Evolutionary conservation across 179 eudicot species (phyloP).

Genomic region (Monotropa hypopitys): DNA sequence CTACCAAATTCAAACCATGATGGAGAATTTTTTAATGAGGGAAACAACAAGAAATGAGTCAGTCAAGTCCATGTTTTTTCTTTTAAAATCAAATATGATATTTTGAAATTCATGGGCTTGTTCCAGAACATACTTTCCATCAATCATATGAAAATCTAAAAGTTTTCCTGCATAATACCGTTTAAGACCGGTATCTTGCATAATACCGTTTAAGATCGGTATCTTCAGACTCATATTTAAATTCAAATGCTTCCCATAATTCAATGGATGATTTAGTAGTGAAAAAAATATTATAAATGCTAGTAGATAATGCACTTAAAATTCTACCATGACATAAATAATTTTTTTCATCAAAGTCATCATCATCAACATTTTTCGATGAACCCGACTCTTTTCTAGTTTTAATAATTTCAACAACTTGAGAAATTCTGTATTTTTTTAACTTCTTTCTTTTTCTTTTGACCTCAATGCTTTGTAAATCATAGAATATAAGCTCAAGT

Average conservation of each 20-base stretch:
- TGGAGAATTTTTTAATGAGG: not conserved
- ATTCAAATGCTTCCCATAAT: not conserved
- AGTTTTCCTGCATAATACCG: not conserved
- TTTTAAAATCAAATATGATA: not conserved
- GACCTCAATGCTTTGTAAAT: too few relatives aligned
- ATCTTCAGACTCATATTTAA: not conserved
- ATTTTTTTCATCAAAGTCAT: not conserved
- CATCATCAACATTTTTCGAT: not conserved
- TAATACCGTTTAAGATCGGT: too few relatives aligned
- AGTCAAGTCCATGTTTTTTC: not conserved
- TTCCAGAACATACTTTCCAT: not conserved
- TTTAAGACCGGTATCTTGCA: too few relatives aligned
- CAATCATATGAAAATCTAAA: not conserved
- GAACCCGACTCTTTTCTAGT: too few relatives aligned
- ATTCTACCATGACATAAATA: not conserved
- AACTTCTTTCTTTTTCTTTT: too few relatives aligned
- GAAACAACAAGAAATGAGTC: not conserved
- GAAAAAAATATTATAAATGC: not conserved
- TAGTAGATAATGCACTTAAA: not conserved
- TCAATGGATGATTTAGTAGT: not conserved
- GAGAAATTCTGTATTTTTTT: not conserved
- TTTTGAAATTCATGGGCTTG: not conserved
- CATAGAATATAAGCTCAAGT: too few relatives aligned
- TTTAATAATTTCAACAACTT: not conserved
- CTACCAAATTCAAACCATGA: not conserved